phyloP scores from a whole-genome alignment of 2,329 filamentous ascomycete genomes.

The Aspergillus melleus region DNA sequence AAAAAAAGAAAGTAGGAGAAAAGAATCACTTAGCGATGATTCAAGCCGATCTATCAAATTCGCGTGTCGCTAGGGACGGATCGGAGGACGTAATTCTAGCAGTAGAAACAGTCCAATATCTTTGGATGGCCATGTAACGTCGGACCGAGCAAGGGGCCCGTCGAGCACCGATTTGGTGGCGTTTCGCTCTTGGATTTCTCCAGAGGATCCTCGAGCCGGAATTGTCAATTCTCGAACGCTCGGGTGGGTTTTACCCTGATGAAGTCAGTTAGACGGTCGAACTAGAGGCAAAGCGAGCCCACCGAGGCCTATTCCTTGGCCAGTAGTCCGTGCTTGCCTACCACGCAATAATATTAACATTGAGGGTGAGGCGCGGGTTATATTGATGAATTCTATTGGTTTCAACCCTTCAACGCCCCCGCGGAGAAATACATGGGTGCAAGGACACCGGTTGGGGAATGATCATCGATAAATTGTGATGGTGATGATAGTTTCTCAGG shows the following conservation, averaged over 20 bases:
- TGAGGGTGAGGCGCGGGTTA: background rate
- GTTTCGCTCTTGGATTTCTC: background rate
- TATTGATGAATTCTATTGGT: background rate
- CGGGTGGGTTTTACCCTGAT: background rate
- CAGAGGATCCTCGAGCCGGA: background rate
- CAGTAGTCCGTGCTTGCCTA: background rate
- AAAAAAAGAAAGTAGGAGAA: background rate
- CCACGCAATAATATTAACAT: background rate
- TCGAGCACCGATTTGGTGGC: background rate
- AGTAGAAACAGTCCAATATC: background rate
- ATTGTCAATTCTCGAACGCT: background rate
- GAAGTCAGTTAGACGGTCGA: background rate
- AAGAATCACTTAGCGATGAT: background rate
- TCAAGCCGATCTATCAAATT: background rate
- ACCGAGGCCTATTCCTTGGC: background rate
- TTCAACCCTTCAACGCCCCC: background rate
- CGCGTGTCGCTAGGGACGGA: background rate
- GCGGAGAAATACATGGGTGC: slow-evolving; percentile 2
- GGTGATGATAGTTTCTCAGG: background rate
- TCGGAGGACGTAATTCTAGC: background rate
- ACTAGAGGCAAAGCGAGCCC: background rate
- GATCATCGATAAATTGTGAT: background rate
- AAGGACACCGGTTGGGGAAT: background rate
- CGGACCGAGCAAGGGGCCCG: no score
- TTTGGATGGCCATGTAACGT: background rate